phyloP scores from a whole-genome alignment of 345 rosid species.

The Salix koriyanagi region DNA sequence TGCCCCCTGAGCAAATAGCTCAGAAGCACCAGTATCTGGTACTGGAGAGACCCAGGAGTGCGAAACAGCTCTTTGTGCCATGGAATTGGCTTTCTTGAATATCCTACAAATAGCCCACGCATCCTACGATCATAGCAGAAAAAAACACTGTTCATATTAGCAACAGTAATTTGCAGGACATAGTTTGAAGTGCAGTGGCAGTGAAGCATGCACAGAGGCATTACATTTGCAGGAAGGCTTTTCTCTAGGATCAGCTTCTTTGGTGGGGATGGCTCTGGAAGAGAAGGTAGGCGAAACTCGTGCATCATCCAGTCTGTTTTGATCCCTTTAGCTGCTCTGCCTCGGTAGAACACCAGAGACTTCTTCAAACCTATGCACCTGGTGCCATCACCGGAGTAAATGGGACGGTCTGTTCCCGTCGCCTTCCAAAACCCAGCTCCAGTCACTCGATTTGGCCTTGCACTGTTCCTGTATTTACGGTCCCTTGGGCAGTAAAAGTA shows the following conservation, averaged over 20 bases:
- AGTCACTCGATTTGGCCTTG: constrained; percentile 86
- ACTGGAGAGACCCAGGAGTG: constrained; percentile 50
- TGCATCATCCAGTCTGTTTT: constrained; percentile 99
- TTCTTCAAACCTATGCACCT: constrained; percentile 89
- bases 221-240: constrained; percentile 64
- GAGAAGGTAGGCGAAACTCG: constrained; percentile 87
- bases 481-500: constrained; percentile 91
- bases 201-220: not conserved
- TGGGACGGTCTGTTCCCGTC: constrained; percentile 93
- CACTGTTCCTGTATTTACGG: constrained; percentile 85
- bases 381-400: constrained; percentile 65
- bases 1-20: constrained; percentile 23
- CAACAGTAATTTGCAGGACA: not conserved
- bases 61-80: constrained; percentile 63
- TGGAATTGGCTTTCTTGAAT: constrained; percentile 75
- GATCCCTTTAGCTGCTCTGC: constrained; percentile 85
- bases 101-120: constrained; percentile 97
- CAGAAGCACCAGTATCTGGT: constrained; percentile 28
- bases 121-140: constrained; percentile 43
- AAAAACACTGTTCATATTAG: not conserved
- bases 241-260: constrained; percentile 49
- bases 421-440: constrained; percentile 98
- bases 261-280: constrained; percentile 42
- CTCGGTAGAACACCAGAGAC: constrained; percentile 87
- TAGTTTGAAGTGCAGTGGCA: not conserved